phyloP scores from a whole-genome alignment of 345 rosid species.

The Stellera chamaejasme region DNA sequence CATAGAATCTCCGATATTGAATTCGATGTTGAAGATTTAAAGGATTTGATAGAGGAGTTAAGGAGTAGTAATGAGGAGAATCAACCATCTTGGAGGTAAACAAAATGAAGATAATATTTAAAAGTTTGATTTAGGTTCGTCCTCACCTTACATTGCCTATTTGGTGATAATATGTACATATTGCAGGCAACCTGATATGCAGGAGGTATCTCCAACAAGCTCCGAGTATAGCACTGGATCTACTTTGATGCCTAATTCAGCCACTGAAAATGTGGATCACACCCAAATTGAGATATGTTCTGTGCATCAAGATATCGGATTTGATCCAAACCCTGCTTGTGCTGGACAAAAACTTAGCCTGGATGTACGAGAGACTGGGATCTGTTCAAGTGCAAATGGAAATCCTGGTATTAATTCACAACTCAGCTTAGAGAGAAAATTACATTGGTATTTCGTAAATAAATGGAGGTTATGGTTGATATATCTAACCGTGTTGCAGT shows the following conservation, averaged over 20 bases:
- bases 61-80: constrained; percentile 53
- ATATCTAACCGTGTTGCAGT: constrained; percentile 19
- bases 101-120: not conserved
- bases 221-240: constrained; percentile 91
- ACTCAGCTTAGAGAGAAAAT: not conserved
- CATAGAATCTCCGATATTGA: constrained; percentile 46
- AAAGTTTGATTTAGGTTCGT: constrained; percentile 8
- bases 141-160: constrained; percentile 15
- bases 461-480: constrained; percentile 11
- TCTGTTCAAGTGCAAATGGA: constrained; percentile 25
- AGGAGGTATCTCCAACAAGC: constrained; percentile 78
- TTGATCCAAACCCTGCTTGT: constrained; percentile 15
- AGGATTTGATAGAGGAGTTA: constrained; percentile 58
- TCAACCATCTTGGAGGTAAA: constrained; percentile 72
- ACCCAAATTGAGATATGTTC: constrained; percentile 30
- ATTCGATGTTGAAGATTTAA: constrained; percentile 64
- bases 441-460: constrained; percentile 6
- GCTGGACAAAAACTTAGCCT: constrained; percentile 17
- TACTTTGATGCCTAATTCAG: constrained; percentile 31
- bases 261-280: constrained; percentile 39
- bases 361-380: constrained; percentile 31
- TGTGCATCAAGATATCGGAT: constrained; percentile 29
- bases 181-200: constrained; percentile 69
- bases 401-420: constrained; percentile 37
- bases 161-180: constrained; percentile 4